Conservation (phyloP, 306 rosid species). For the Acacia crassicarpa region DNA sequence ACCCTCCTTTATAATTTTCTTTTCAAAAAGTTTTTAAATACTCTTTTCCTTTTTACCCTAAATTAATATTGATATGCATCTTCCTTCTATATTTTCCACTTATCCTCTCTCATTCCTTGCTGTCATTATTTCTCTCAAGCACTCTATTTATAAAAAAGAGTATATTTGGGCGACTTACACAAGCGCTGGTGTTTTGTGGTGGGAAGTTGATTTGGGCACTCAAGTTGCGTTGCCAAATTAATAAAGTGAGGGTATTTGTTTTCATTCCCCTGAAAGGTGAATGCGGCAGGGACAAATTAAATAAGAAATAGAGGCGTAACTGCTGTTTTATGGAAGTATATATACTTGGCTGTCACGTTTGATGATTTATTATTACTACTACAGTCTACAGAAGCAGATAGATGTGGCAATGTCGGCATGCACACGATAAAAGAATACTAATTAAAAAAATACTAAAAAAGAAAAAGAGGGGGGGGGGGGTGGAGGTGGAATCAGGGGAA, state of each 20-base stretch:
- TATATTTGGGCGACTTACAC: too few relatives aligned
- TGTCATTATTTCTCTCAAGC: too few relatives aligned
- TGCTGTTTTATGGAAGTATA: not conserved
- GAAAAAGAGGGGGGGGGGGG: slow-evolving; percentile 26
- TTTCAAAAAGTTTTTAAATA: too few relatives aligned
- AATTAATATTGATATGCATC: too few relatives aligned
- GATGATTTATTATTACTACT: not conserved
- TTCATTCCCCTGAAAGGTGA: not conserved
- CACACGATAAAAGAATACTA: not conserved
- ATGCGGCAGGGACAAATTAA: not conserved
- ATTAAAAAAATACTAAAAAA: too few relatives aligned
- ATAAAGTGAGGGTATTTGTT: not conserved
- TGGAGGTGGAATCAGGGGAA: slow-evolving; percentile 76
- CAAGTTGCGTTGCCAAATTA: not conserved
- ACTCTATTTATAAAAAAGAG: too few relatives aligned
- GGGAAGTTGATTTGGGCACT: not conserved
- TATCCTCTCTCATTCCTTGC: too few relatives aligned
- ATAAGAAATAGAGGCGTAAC: not conserved
- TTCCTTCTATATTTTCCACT: too few relatives aligned
- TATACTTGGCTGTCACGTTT: not conserved
- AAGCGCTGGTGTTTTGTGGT: not conserved
- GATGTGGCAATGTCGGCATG: not conserved
- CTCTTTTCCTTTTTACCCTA: too few relatives aligned
- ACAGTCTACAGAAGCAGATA: not conserved
- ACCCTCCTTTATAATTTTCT: too few relatives aligned